Conservation (phyloP, 768 basidiomycete genomes). For the Boletus rufocinnamomeus region DNA sequence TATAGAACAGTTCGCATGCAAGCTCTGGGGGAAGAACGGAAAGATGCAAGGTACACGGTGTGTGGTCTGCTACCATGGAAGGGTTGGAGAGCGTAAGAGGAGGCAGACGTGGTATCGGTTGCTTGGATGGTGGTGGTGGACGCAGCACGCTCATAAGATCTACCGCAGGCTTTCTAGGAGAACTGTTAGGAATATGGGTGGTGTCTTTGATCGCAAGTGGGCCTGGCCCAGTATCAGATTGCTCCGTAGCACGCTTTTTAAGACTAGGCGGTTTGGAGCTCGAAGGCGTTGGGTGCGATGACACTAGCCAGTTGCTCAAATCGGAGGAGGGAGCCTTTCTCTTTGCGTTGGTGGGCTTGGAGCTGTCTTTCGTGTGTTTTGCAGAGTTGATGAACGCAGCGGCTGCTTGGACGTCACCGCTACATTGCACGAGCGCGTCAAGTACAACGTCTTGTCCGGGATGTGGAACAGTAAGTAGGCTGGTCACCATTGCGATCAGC, state of each 20-base stretch:
- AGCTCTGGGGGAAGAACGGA: slow-evolving; percentile 72
- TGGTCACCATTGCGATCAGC: slow-evolving; percentile 66
- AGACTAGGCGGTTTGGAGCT: slow-evolving; percentile 22
- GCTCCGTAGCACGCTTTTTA: slow-evolving; percentile 20
- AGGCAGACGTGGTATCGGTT: slow-evolving; percentile 40
- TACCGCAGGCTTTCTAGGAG: slow-evolving; percentile 35
- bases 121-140: slow-evolving; percentile 45
- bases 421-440: slow-evolving; percentile 54
- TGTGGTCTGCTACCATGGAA: slow-evolving; percentile 63
- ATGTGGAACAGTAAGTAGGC: slow-evolving; percentile 44
- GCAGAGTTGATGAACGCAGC: slow-evolving; percentile 41
- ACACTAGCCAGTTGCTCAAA: slow-evolving; percentile 58
- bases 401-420: slow-evolving; percentile 59
- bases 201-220: slow-evolving; percentile 20
- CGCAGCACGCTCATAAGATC: slow-evolving; percentile 61
- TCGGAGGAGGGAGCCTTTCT: slow-evolving; percentile 51
- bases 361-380: slow-evolving; percentile 11
- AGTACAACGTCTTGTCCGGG: slow-evolving; percentile 49
- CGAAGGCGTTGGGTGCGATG: slow-evolving; percentile 20
- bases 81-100: slow-evolving; percentile 67
- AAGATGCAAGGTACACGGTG: slow-evolving; percentile 73
- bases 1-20: slow-evolving; percentile 73
- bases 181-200: slow-evolving; percentile 13
- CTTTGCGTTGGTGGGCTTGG: slow-evolving; percentile 30
- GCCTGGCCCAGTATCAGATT: neutral